These are phyloP conservation scores for Coemansia sp. DNA, from an alignment of 192 early-diverging fungal genomes.

Conservation along the genomic window DNA sequence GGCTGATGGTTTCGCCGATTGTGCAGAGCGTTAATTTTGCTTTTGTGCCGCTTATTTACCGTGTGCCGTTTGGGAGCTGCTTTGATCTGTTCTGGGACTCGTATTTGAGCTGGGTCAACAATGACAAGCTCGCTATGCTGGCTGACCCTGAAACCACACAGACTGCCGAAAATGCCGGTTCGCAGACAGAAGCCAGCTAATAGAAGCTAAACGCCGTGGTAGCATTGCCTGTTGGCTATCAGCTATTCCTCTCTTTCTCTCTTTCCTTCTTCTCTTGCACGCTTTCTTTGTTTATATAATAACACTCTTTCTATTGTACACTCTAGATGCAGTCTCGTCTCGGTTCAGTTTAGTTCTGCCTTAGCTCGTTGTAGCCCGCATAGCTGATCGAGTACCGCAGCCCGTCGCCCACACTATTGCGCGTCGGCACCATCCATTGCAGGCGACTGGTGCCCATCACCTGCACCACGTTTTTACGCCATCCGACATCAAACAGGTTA, in stretches of 20 bases:
- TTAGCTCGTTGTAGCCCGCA: conserved; percentile 45
- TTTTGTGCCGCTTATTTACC: conserved; percentile 65
- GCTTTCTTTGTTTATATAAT: too few relatives aligned
- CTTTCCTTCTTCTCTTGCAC: too few relatives aligned
- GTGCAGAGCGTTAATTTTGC: conserved; percentile 74
- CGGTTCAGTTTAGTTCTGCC: conserved; percentile 11
- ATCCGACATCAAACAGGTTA: conserved; percentile 50
- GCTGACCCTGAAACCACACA: too few relatives aligned
- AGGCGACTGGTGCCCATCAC: conserved; percentile 55
- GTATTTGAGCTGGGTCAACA: conserved; percentile 74
- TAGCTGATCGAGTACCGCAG: conserved; percentile 52
- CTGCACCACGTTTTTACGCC: conserved; percentile 52
- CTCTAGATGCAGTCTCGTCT: background rate
- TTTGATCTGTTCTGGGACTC: conserved; percentile 73
- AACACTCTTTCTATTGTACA: background rate
- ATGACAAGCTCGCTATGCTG: conserved; percentile 39
- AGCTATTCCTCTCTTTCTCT: too few relatives aligned
- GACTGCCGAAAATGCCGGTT: too few relatives aligned
- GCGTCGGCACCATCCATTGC: conserved; percentile 55
- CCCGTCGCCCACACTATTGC: conserved; percentile 54
- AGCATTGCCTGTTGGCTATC: too few relatives aligned
- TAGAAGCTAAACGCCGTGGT: too few relatives aligned
- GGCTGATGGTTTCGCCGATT: conserved; percentile 63
- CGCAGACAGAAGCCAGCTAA: too few relatives aligned
- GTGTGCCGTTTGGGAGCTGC: conserved; percentile 70